Evolutionary conservation across 1,284 basidiomycete species (phyloP).

Genomic region (Cystobasidiaceae sp.): DNA sequence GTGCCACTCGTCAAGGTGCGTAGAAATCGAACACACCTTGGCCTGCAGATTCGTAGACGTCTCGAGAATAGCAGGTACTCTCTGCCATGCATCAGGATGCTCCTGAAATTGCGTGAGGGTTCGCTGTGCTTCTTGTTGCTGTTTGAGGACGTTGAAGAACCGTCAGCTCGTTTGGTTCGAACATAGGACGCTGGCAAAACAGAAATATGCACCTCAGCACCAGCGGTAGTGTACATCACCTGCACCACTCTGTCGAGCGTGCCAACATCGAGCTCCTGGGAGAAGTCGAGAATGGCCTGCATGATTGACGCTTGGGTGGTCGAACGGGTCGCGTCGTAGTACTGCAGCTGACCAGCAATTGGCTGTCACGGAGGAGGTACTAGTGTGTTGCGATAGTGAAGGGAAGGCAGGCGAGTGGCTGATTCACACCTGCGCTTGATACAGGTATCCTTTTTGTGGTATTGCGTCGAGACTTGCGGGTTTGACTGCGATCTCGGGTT

Average conservation of each 20-base stretch:
- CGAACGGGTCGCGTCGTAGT: neutral
- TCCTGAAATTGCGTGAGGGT: slow-evolving; percentile 94
- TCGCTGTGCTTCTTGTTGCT: slow-evolving; percentile 89
- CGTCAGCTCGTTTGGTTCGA: too few species aligned
- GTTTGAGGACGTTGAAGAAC: too few species aligned
- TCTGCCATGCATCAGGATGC: slow-evolving; percentile 94
- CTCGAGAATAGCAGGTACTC: slow-evolving; percentile 91
- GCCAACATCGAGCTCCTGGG: slow-evolving; percentile 73
- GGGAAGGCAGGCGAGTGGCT: too few species aligned
- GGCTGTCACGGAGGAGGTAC: too few species aligned
- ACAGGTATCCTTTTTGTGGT: too few species aligned
- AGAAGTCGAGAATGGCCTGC: slow-evolving; percentile 77
- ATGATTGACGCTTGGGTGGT: neutral
- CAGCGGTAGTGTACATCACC: slow-evolving; percentile 72
- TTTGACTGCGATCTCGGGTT: too few species aligned
- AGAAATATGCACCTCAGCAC: slow-evolving; percentile 41
- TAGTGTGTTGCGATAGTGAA: too few species aligned
- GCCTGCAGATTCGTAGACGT: slow-evolving; percentile 78
- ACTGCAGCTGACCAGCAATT: too few species aligned
- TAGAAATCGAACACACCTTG: slow-evolving; percentile 74
- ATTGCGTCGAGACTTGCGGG: too few species aligned
- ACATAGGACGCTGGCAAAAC: too few species aligned
- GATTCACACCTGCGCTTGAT: too few species aligned
- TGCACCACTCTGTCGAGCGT: slow-evolving; percentile 80
- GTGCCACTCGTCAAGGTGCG: too few species aligned